Evolutionary conservation across 2,329 filamentous ascomycete genomes (phyloP).

Genomic region (Davidsoniella eucalypti): DNA sequence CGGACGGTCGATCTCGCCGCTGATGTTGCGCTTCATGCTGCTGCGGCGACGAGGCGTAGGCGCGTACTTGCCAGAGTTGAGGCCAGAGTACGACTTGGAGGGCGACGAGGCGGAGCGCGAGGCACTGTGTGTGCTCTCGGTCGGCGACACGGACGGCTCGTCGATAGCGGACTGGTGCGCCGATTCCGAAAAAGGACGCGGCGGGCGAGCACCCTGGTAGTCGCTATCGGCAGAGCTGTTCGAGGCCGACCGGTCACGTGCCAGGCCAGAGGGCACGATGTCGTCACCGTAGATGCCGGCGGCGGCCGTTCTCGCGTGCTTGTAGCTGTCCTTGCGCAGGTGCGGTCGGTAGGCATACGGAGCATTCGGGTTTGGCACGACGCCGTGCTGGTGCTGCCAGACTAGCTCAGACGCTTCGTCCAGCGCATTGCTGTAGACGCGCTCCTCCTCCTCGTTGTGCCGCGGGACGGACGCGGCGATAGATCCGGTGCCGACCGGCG

Average conservation of each 20-base stretch:
- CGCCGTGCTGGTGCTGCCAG: slow-evolving; percentile 51
- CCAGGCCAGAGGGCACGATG: slow-evolving; percentile 29
- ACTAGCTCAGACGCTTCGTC: slow-evolving; percentile 67
- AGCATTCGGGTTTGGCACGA: slow-evolving; percentile 38
- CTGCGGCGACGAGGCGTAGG: slow-evolving; percentile 37
- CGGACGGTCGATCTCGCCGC: slow-evolving; percentile 46
- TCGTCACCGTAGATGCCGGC: slow-evolving; percentile 33
- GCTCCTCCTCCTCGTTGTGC: slow-evolving; percentile 38
- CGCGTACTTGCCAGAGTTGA: slow-evolving; percentile 14
- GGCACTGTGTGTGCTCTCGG: slow-evolving; percentile 2
- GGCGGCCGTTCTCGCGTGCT: slow-evolving; percentile 46
- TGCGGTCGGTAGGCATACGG: slow-evolving; percentile 54
- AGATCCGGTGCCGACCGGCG: neutral
- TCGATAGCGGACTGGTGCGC: slow-evolving; percentile 1
- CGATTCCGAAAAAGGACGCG: slow-evolving; percentile 7
- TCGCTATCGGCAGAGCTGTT: slow-evolving; percentile 36
- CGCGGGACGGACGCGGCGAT: slow-evolving; percentile 14
- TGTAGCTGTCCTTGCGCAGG: slow-evolving; percentile 54
- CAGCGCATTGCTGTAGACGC: slow-evolving; percentile 53
- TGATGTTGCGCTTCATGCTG: slow-evolving; percentile 52
- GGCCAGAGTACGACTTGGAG: slow-evolving; percentile 16
- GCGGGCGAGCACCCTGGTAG: slow-evolving; percentile 14
- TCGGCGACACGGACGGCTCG: slow-evolving; percentile 7
- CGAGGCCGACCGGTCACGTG: slow-evolving; percentile 33
- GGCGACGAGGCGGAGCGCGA: slow-evolving; percentile 4